These are phyloP conservation scores for Aspergillus sp. DNA, from an alignment of 2,329 filamentous ascomycete species.

Conservation along the genomic window DNA sequence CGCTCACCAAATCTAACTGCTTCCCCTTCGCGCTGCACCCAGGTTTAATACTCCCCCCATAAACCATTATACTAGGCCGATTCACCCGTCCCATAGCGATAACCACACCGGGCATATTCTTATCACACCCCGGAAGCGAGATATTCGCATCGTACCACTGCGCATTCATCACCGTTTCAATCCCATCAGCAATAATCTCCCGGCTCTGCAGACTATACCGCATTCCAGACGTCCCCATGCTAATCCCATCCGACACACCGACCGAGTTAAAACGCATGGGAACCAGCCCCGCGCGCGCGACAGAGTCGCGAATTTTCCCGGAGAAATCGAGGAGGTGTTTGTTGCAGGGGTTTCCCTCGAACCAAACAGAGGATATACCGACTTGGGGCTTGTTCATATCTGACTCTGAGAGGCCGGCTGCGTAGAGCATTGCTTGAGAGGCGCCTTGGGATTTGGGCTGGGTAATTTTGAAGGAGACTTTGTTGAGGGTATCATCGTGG, in stretches of 20 bases:
- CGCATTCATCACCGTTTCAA: constrained; percentile 94
- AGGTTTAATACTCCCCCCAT: constrained; percentile 83
- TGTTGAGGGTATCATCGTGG: constrained; percentile 52
- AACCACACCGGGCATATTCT: constrained; percentile 90
- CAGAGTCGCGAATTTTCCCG: constrained; percentile 61
- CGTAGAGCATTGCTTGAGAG: constrained; percentile 96
- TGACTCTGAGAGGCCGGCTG: constrained; percentile 70
- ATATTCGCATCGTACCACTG: constrained; percentile 98
- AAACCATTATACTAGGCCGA: constrained; percentile 88
- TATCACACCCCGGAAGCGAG: constrained; percentile 91
- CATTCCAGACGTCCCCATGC: constrained; percentile 95
- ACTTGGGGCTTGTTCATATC: constrained; percentile 93
- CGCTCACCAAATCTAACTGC: constrained; percentile 81
- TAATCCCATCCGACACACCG: constrained; percentile 90
- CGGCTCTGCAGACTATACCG: constrained; percentile 84
- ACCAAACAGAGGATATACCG: constrained; percentile 95
- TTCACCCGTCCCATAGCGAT: constrained; percentile 91
- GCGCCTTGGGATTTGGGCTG: constrained; percentile 95
- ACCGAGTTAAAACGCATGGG: constrained; percentile 97
- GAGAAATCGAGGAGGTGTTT: constrained; percentile 91
- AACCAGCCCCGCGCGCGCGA: constrained; percentile 66
- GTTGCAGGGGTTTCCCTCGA: constrained; percentile 96
- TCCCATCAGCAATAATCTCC: constrained; percentile 92
- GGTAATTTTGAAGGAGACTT: constrained; percentile 71
- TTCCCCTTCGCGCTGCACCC: constrained; percentile 66